A percentile compares a stretch with the other conserved stretches of the same genome.
phyloP scores from a whole-genome alignment of 2,329 filamentous ascomycete species.

The Colletotrichum camelliae region DNA sequence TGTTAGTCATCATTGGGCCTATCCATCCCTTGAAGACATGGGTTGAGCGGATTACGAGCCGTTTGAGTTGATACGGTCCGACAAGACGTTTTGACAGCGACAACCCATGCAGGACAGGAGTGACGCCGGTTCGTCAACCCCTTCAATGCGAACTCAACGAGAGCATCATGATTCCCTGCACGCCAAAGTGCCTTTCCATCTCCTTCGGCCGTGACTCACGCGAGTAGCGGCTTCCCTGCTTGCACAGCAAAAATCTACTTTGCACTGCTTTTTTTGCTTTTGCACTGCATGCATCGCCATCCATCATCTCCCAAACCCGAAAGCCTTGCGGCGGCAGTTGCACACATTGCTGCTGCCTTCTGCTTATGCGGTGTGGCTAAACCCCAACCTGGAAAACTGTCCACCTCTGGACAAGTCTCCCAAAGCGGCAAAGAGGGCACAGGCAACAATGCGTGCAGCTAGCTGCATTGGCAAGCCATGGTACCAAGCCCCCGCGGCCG shows the following conservation, averaged over 20 bases:
- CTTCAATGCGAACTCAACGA: neutral
- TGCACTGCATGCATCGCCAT: neutral
- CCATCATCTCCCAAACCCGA: neutral
- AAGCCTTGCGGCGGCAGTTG: neutral
- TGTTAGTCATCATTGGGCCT: no score
- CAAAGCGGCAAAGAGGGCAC: neutral
- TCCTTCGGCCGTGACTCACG: neutral
- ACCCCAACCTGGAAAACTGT: neutral
- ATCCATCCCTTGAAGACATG: no score
- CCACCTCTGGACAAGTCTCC: neutral
- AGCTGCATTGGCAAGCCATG: neutral
- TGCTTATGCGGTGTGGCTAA: neutral
- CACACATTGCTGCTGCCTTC: neutral
- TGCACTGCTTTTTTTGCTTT: no score
- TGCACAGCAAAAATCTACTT: neutral
- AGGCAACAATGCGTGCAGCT: neutral
- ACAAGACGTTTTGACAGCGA: neutral
- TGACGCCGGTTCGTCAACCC: neutral
- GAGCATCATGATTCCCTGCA: neutral
- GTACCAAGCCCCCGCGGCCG: neutral
- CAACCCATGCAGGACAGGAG: neutral
- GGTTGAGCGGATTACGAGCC: no score
- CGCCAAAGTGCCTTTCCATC: no score
- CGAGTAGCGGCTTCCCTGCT: neutral
- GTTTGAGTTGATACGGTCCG: no score